Evolutionary conservation across 2,329 filamentous ascomycete species (phyloP).

Genomic region (Chaetothyriales sp.): DNA sequence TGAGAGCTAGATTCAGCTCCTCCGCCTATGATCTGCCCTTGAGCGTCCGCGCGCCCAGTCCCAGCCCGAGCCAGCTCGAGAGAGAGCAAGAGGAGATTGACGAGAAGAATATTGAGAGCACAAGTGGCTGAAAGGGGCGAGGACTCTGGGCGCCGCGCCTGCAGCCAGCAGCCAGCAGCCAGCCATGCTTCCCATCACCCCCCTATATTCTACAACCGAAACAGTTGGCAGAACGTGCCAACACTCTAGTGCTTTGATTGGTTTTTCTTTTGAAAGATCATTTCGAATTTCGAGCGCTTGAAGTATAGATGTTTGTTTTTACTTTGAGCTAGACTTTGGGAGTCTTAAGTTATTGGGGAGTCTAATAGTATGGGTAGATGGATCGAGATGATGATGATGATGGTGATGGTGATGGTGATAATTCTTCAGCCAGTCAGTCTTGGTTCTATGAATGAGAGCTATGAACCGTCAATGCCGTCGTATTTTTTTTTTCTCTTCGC

Average conservation of each 20-base stretch:
- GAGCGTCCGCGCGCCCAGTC: slow-evolving; percentile 13
- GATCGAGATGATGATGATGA: too few relatives aligned
- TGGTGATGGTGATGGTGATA: too few relatives aligned
- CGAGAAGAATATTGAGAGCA: slow-evolving; percentile 15
- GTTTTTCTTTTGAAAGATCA: neutral
- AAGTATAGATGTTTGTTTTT: neutral
- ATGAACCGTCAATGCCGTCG: too few relatives aligned
- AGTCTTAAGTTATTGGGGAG: neutral
- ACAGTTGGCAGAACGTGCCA: too few relatives aligned
- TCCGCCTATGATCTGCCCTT: slow-evolving; percentile 14
- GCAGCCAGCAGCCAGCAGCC: too few relatives aligned
- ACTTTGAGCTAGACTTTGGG: neutral
- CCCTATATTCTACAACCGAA: too few relatives aligned
- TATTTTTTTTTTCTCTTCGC: too few relatives aligned
- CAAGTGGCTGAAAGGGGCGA: slow-evolving; percentile 15
- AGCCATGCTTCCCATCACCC: too few relatives aligned
- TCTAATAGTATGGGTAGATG: neutral
- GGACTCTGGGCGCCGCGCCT: neutral
- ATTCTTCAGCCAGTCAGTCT: too few relatives aligned
- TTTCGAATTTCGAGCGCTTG: neutral
- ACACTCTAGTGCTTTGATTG: neutral
- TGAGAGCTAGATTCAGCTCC: slow-evolving; percentile 9
- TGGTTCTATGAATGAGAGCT: too few relatives aligned
- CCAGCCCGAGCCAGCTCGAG: slow-evolving; percentile 8
- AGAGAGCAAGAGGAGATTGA: slow-evolving; percentile 13